Conservation (phyloP, 2,329 filamentous ascomycete species). For the Corinectria fuckeliana region DNA sequence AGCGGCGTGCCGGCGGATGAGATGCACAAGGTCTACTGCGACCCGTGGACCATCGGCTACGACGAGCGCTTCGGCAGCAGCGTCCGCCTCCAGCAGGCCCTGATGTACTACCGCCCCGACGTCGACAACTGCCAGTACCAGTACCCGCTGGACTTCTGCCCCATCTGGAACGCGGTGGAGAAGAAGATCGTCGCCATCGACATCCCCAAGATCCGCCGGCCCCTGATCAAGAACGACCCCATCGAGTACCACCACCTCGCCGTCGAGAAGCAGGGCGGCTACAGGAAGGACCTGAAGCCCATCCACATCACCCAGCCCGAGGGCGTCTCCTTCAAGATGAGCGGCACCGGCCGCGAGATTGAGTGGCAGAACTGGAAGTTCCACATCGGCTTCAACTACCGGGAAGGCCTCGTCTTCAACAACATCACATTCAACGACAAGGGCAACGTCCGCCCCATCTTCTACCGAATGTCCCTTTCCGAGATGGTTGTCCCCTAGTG, state of each 20-base stretch:
- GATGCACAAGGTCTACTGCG: conserved; percentile 96
- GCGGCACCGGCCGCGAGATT: conserved; percentile 70
- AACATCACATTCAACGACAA: conserved; percentile 92
- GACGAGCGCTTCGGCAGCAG: conserved; percentile 85
- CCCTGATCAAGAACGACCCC: conserved; percentile 72
- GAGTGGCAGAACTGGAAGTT: conserved; percentile 95
- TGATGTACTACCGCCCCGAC: conserved; percentile 94
- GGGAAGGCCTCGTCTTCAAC: conserved; percentile 88
- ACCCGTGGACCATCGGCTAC: conserved; percentile 95
- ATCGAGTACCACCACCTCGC: conserved; percentile 82
- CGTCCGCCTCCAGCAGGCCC: conserved; percentile 83
- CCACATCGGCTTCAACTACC: conserved; percentile 94
- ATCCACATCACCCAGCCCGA: conserved; percentile 89
- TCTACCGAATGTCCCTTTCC: conserved; percentile 86
- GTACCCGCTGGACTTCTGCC: conserved; percentile 91
- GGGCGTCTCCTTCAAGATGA: conserved; percentile 83
- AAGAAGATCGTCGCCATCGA: conserved; percentile 83
- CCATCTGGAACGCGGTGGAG: conserved; percentile 85
- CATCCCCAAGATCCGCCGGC: conserved; percentile 77
- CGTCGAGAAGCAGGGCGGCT: conserved; percentile 77
- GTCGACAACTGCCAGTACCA: conserved; percentile 89
- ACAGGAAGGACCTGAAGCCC: conserved; percentile 80
- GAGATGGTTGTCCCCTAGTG: conserved; percentile 93
- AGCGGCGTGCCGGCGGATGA: conserved; percentile 81
- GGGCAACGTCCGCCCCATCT: conserved; percentile 76